A percentile compares a stretch with the other conserved stretches of the same genome.
These are phyloP conservation scores for Ceratobasidium sp. DNA, from an alignment of 1,284 basidiomycete species.

Conservation along the genomic window DNA sequence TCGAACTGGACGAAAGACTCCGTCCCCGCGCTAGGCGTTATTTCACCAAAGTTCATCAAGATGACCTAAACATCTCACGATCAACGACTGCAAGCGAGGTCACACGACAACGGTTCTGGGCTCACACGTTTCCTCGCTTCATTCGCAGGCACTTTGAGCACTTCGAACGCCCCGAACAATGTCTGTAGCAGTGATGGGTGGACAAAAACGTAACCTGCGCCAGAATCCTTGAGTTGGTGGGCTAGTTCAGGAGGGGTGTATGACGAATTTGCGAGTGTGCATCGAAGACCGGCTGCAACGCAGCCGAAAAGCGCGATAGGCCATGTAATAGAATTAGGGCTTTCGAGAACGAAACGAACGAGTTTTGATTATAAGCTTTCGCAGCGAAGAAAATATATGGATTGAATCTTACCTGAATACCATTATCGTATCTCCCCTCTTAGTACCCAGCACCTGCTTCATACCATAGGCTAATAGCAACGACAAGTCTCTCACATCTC, in stretches of 20 bases:
- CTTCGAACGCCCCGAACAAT: slow-evolving; percentile 60
- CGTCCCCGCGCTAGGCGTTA: neutral
- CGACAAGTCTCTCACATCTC: slow-evolving; percentile 64
- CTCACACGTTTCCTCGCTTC: slow-evolving; percentile 62
- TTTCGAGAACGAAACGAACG: neutral
- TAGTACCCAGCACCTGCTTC: slow-evolving; percentile 50
- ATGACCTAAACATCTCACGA: slow-evolving; percentile 8
- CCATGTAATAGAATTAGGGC: slow-evolving; percentile 70
- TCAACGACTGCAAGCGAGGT: neutral
- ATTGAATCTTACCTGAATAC: slow-evolving; percentile 65
- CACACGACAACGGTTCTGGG: neutral
- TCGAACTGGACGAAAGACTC: slow-evolving; percentile 55
- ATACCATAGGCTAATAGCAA: slow-evolving; percentile 67
- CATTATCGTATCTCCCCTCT: slow-evolving; percentile 54
- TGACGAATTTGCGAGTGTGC: slow-evolving; percentile 60
- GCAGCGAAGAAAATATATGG: neutral
- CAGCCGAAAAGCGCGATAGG: slow-evolving; percentile 67
- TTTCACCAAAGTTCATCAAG: slow-evolving; percentile 34
- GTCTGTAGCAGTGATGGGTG: slow-evolving; percentile 62
- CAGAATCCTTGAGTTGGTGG: slow-evolving; percentile 65
- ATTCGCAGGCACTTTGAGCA: slow-evolving; percentile 54
- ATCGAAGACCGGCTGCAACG: slow-evolving; percentile 65
- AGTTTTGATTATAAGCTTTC: neutral
- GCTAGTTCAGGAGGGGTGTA: slow-evolving; percentile 61
- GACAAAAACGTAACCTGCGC: slow-evolving; percentile 64